A percentile compares a stretch with the other conserved stretches of the same genome.
phyloP scores from a whole-genome alignment of 192 early-diverging fungal species.

The Coemansia sp. region DNA sequence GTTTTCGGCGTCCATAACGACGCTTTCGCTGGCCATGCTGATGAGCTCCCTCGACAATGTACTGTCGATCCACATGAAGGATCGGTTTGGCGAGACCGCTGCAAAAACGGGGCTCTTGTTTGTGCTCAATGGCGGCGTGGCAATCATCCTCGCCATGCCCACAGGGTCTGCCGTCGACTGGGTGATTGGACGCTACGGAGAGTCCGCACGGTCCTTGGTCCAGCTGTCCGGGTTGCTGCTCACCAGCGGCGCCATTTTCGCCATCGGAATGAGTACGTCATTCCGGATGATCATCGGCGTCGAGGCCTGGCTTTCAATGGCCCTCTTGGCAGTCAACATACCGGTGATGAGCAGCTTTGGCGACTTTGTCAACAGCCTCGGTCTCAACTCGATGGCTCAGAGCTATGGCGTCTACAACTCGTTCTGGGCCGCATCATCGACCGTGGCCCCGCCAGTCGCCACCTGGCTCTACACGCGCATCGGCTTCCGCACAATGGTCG shows the following conservation, averaged over 20 bases:
- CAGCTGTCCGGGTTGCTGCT: slow-evolving; percentile 15
- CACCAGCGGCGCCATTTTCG: slow-evolving; percentile 13
- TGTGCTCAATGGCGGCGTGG: slow-evolving; percentile 26
- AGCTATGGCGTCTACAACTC: slow-evolving; percentile 38
- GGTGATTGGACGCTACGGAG: slow-evolving; percentile 20
- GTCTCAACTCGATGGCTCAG: slow-evolving; percentile 40
- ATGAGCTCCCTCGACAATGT: slow-evolving; percentile 30
- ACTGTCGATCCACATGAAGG: slow-evolving; percentile 25
- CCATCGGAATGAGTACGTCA: slow-evolving; percentile 28
- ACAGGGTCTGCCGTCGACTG: slow-evolving; percentile 21
- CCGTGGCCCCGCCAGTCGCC: slow-evolving; percentile 34
- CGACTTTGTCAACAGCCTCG: slow-evolving; percentile 41
- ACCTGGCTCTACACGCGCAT: slow-evolving; percentile 35
- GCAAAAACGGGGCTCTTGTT: slow-evolving; percentile 29
- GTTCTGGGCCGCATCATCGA: slow-evolving; percentile 33
- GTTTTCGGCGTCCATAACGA: slow-evolving; percentile 24
- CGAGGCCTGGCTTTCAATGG: slow-evolving; percentile 10
- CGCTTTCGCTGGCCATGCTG: slow-evolving; percentile 22
- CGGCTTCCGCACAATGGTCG: slow-evolving; percentile 21
- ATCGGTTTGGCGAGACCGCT: slow-evolving; percentile 17
- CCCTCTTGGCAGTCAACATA: slow-evolving; percentile 24
- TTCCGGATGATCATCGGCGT: slow-evolving; percentile 19
- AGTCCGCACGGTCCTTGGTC: slow-evolving; percentile 19
- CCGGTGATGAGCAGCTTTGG: slow-evolving; percentile 49
- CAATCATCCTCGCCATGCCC: slow-evolving; percentile 24